A percentile compares a stretch with the other conserved stretches of the same genome.
Evolutionary conservation across 2,329 filamentous ascomycete species (phyloP).

Genomic region (Penicillium sp.): DNA sequence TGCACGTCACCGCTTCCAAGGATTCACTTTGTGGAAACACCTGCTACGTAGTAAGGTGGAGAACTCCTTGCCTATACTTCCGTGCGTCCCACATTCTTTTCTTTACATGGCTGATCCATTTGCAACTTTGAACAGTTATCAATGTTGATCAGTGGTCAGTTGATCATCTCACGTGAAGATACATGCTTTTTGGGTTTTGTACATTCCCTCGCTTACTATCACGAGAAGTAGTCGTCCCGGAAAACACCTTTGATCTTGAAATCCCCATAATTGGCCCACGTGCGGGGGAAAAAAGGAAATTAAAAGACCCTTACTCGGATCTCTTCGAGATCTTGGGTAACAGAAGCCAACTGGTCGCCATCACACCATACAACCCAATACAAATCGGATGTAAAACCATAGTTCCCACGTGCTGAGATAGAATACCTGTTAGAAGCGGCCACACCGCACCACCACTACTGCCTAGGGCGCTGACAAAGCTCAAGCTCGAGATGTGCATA

Average conservation of each 20-base stretch:
- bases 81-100: background rate
- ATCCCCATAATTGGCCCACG: background rate
- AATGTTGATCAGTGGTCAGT: background rate
- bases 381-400: conserved; percentile 57
- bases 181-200: background rate
- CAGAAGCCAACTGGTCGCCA: conserved; percentile 54
- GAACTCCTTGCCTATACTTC: background rate
- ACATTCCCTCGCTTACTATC: background rate
- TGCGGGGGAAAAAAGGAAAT: background rate
- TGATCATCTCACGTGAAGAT: background rate
- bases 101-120: background rate
- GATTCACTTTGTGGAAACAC: background rate
- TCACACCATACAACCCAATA: conserved; percentile 55
- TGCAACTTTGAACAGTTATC: background rate
- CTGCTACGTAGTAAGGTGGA: background rate
- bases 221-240: background rate
- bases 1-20: background rate
- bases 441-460: conserved; percentile 45
- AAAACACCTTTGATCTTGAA: background rate
- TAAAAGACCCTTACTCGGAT: conserved; percentile 39
- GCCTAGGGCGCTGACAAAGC: conserved; percentile 43
- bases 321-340: conserved; percentile 55
- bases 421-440: conserved; percentile 51
- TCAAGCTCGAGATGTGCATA: conserved; percentile 43
- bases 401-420: conserved; percentile 49